These are phyloP conservation scores for Sicyos baderoa DNA, from an alignment of 306 rosid species.

Conservation along the genomic window DNA sequence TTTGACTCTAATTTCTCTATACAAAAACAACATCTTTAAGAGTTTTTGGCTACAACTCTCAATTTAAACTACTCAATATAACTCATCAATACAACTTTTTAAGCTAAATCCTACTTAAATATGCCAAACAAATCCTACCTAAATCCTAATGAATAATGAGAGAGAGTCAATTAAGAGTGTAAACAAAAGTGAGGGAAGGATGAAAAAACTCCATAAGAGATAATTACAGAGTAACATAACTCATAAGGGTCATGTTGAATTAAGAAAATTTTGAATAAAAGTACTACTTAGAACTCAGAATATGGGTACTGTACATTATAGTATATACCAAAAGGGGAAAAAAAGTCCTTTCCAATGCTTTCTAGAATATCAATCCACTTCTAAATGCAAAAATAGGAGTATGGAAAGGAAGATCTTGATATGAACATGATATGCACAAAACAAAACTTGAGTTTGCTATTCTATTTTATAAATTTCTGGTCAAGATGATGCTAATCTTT, in stretches of 20 bases:
- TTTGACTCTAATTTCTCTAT: too few relatives aligned
- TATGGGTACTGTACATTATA: background rate
- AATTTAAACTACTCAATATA: too few relatives aligned
- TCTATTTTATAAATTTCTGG: background rate
- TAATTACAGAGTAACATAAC: background rate
- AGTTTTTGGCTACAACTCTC: too few relatives aligned
- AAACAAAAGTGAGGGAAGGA: background rate
- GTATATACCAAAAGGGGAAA: background rate
- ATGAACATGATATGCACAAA: conserved; percentile 10
- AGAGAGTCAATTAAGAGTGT: background rate
- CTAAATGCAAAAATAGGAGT: background rate
- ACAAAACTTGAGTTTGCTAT: conserved; percentile 3
- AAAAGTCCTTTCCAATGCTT: background rate
- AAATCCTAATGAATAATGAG: background rate
- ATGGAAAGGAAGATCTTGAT: background rate
- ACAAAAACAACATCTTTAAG: too few relatives aligned
- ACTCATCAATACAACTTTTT: too few relatives aligned
- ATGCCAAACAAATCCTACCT: too few relatives aligned
- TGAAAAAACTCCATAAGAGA: background rate
- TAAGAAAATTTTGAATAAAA: background rate
- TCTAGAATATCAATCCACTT: background rate
- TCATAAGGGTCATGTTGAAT: too few relatives aligned
- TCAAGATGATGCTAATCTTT: background rate
- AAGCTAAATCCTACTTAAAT: too few relatives aligned
- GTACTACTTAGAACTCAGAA: background rate